Evolutionary conservation across 257 asterid genomes (phyloP), one percentile per base, ranked within the genome.

Genomic region (Gardenia jasminoides): DNA sequence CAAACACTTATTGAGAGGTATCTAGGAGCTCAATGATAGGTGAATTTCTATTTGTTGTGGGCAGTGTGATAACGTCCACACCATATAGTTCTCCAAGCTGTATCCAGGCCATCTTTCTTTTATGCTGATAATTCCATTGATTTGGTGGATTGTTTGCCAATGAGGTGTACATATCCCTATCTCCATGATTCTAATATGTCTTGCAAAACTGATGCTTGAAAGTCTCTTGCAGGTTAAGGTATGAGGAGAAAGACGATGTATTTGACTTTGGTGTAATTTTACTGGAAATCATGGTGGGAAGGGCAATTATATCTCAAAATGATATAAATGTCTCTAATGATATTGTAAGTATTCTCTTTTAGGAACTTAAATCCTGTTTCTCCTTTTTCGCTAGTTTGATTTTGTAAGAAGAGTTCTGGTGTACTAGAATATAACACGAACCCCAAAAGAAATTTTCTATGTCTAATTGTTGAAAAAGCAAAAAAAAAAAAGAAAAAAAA

Each of bases 251-350:
- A 80, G 69, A 84, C 74, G 94, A 91, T 72, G 82, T 92, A 22
- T 89, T 91, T 59, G 96, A 91, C 85, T 89, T 91, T 48, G 98
- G 98, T 76, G 96, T 94, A 54, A 92, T 94, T 62, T 84, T 94
- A 84, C 96, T 92, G n/a, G 98, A 94, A 84, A 80, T 89, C 79
- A 82, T 90, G 9, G 92, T 85, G 0, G 98, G 98, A 74, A 90
- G 96, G 87, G 56, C 83, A 56, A 85, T 94, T 75, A 30, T 61
- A 69, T 80, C 92, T 22, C 46, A 36, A 62, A 86, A 86, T 31
- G 93, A 92, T 58, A 76, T 91, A 62, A 82, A 75, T 2, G 75
- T 89, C 41, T 89, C 91, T 52, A 89, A 78, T 84, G 93, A 90
- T 65, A 88, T 92, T 22, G 98, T 94, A 88, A 87, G 97, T 78